Evolutionary conservation across 306 rosid species (phyloP).

Genomic region (Malus domestica): ASM211411v1 NC_041805.1:7791501-7792000

Average conservation of each 20-base stretch:
- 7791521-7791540: constrained; percentile 23
- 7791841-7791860: neutral
- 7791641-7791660: constrained; percentile 6
- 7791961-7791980: neutral
- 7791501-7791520: constrained; percentile 10
- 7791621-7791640: neutral
- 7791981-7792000: neutral
- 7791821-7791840: neutral
- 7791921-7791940: neutral
- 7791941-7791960: no score
- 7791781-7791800: neutral
- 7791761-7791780: constrained; percentile 1
- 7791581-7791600: neutral
- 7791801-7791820: neutral
- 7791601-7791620: neutral
- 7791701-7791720: constrained; percentile 26
- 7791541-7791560: neutral
- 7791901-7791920: neutral
- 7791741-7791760: neutral
- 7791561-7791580: neutral
- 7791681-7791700: constrained; percentile 22
- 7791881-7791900: no score
- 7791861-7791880: neutral
- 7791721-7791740: constrained; percentile 9
- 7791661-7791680: constrained; percentile 27